Conservation (phyloP, 768 basidiomycete species). For the Rubroboletus satanas region DNA sequence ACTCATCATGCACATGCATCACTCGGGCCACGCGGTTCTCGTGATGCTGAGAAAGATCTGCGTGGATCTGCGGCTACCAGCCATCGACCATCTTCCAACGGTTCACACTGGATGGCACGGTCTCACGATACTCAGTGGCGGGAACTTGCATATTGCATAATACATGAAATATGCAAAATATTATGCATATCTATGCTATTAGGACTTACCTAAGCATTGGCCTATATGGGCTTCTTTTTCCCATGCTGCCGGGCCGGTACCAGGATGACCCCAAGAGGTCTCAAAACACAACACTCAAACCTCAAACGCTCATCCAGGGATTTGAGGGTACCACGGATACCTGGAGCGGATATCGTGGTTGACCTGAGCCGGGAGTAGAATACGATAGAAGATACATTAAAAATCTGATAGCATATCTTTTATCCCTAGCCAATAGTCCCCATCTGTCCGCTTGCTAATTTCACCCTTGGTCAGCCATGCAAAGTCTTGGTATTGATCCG, state of each 20-base stretch:
- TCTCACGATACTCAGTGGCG: not conserved
- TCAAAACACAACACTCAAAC: too few relatives aligned
- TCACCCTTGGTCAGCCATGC: slow-evolving; percentile 96
- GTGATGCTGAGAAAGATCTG: not conserved
- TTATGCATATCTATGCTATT: too few relatives aligned
- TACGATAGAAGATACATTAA: slow-evolving; percentile 15
- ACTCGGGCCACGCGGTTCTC: not conserved
- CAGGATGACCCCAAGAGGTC: too few relatives aligned
- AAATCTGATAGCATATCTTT: slow-evolving; percentile 79
- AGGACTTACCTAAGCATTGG: too few relatives aligned
- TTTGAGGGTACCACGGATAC: not conserved
- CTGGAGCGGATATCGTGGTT: not conserved
- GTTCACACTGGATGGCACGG: slow-evolving; percentile 12
- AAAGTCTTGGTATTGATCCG: slow-evolving; percentile 62
- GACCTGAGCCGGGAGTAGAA: not conserved
- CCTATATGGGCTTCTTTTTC: too few relatives aligned
- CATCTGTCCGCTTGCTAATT: slow-evolving; percentile 64
- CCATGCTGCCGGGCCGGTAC: too few relatives aligned
- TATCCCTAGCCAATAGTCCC: slow-evolving; percentile 70
- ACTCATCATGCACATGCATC: not conserved
- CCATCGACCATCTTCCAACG: not conserved
- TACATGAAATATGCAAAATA: too few relatives aligned
- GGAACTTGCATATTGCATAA: too few relatives aligned
- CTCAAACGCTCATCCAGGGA: too few relatives aligned
- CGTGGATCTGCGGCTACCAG: not conserved